Base-by-base conservation (phyloP, 306 rosid genomes). In the Dicorynia guianensis region DNA sequence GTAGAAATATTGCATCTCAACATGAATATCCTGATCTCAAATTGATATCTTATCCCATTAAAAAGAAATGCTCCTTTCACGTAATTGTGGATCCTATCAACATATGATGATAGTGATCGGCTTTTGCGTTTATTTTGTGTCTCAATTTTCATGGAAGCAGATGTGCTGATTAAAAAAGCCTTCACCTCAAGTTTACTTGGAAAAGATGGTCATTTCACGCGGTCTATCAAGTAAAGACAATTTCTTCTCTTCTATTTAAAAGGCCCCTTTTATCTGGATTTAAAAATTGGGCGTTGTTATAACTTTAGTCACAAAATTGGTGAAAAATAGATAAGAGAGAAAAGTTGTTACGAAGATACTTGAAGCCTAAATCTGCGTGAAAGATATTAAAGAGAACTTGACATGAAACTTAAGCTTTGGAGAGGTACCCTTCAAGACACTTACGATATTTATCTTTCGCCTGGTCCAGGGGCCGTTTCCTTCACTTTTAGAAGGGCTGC, bases 291-390 rank as follows among this genome's bases (percentile, higher is more conserved):
- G 71, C 54, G 47, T n/a, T 46, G 56, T 48, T 57, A 44, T 69
- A 33, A 43, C 64, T 75, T 57, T 17, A 38, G 35, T 52, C 17
- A 54, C 57, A 25, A 80, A 69, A 69, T 71, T 67, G 61, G 76
- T 57, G 57, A 69, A 81, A 71, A 77, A 65, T 14, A 63, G 47
- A 44, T 55, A 6, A 40, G 50, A 40, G 49, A 40, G 30, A 10
- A 25, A 13, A 58, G 5, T 34, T 46, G 44, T 4, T 0, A 25
- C 0, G 13, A 63, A 55, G 61, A 78, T 47, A 79, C 65, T 58
- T 38, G 76, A 65, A 79, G 72, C 71, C 70, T 62, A 74, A 69
- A 74, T 83, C 63, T 65, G 33, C 43, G 80, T 67, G 81, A 68
- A 83, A 67, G 19, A 39, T 33, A 39, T 43, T 34, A 76, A 73